phyloP scores from a whole-genome alignment of 495 filamentous ascomycete species.

The Aspergillus asperescens region DNA sequence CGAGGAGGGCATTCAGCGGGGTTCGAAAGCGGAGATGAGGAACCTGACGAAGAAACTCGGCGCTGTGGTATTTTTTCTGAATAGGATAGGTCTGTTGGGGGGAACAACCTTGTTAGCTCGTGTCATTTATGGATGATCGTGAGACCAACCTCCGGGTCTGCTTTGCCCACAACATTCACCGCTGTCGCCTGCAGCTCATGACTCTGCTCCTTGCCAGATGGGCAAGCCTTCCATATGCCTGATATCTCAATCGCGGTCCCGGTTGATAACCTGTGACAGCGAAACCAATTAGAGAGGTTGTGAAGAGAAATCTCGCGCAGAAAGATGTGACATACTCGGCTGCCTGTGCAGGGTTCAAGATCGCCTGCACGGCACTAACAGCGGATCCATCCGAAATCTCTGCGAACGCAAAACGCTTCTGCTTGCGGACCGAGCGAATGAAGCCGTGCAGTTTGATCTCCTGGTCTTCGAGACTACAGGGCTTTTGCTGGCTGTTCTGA shows the following conservation, averaged over 20 bases:
- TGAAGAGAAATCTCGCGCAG: background rate
- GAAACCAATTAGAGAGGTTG: slow-evolving; percentile 11
- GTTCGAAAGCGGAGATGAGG: slow-evolving; percentile 86
- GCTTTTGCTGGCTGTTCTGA: slow-evolving; percentile 23
- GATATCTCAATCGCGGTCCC: slow-evolving; percentile 75
- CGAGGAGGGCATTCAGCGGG: slow-evolving; percentile 70
- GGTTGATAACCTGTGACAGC: slow-evolving; percentile 65
- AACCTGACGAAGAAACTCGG: slow-evolving; percentile 81
- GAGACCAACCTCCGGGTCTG: slow-evolving; percentile 68
- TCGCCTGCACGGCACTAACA: slow-evolving; percentile 69
- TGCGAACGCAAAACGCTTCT: slow-evolving; percentile 78
- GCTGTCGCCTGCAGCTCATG: slow-evolving; percentile 71
- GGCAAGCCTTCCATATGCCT: slow-evolving; percentile 73
- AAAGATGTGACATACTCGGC: slow-evolving; percentile 56
- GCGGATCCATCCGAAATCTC: slow-evolving; percentile 86
- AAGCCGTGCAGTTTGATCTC: slow-evolving; percentile 67
- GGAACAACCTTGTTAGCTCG: background rate
- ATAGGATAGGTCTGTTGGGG: slow-evolving; percentile 72
- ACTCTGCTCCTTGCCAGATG: slow-evolving; percentile 60
- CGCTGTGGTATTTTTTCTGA: slow-evolving; percentile 88
- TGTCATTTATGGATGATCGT: background rate
- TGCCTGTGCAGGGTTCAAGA: slow-evolving; percentile 69
- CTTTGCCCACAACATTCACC: slow-evolving; percentile 65
- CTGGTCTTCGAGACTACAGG: slow-evolving; percentile 33
- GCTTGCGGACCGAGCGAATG: slow-evolving; percentile 77